Percentiles rank a stretch among this genome's conserved stretches.
Evolutionary conservation across 176 grass and related monocot species (phyloP).

Genomic region (Cymbopogon citratus): DNA sequence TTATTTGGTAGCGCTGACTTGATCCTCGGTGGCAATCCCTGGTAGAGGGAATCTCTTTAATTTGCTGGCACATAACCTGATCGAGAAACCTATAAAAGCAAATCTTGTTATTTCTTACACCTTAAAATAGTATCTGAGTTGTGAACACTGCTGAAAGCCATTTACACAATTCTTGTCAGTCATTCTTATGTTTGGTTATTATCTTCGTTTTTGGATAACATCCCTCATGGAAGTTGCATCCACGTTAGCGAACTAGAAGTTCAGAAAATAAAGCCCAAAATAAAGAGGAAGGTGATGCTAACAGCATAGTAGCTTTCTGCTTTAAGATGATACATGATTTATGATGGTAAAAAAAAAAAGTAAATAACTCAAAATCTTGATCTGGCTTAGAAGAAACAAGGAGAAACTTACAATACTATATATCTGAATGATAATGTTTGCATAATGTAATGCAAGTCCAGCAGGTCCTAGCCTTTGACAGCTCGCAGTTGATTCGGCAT

Average conservation of each 20-base stretch:
- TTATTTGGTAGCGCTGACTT: conserved; percentile 58
- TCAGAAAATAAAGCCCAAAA: not conserved
- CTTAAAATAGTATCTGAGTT: not conserved
- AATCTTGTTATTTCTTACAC: not conserved
- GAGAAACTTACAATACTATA: conserved; percentile 67
- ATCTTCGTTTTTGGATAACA: not conserved
- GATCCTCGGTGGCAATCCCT: conserved; percentile 69
- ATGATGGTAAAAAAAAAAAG: not conserved
- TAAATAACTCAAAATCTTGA: conserved; percentile 16
- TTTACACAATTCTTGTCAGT: not conserved
- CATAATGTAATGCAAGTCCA: conserved; percentile 74
- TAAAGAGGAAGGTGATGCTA: not conserved
- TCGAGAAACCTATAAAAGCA: conserved; percentile 61
- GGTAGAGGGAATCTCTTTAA: conserved; percentile 80
- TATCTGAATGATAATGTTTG: conserved; percentile 84
- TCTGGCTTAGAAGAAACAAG: not conserved
- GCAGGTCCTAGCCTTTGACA: conserved; percentile 61
- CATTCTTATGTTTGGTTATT: not conserved
- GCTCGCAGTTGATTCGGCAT: conserved; percentile 30
- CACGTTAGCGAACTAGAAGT: not conserved
- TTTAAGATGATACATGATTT: conserved; percentile 1
- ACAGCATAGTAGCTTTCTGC: not conserved
- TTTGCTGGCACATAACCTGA: conserved; percentile 61
- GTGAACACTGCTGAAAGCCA: conserved; percentile 13
- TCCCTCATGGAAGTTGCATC: not conserved